Base-by-base conservation (phyloP, 352 stramenopile genomes). In the Phytophthora megakarya region DNA sequence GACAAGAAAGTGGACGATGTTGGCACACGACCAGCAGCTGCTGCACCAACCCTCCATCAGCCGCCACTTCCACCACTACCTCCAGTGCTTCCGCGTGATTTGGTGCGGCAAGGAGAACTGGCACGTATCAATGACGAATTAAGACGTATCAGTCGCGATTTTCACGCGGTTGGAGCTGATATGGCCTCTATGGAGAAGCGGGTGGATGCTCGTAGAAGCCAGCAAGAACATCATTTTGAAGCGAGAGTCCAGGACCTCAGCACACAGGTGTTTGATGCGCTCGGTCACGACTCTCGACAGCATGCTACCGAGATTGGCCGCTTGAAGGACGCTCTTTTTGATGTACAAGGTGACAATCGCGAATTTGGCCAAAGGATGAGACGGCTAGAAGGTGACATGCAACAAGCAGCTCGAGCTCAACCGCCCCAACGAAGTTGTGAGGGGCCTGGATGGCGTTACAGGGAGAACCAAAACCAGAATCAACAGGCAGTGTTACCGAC, bases 291-390 rank as follows among this genome's bases (percentile, higher is more conserved):
- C 51, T 79, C 78, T 11, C 51, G 49, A 18, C 61, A 67, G 42
- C 78, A 89, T 59, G 54, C 61, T 13, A 65, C 56, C 11, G 76
- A 84, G 42, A 87, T 85, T 48, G 67, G 53, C n/a, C 73, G 75
- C 9, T 40, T 84, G 23, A 81, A 80, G n/a, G 79, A 86, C 23
- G 66, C 73, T 5, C 22, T 77, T 3, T 86, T 83, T 56, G 75
- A 86, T 21, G 15, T 80, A 21, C 72, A 82, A 38, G 71, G 55
- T 3, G 64, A 76, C 8, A 25, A 83, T 6, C 65, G 65, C 3
- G 67, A 72, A 26, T 33, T 84, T 11, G 58, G 60, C 3, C 62
- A 80, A 40, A 51, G n/a, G 21, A 49, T 76, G 26, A 50, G 50
- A 16, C 58, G 57, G 44, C 23, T 81, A 12, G 63, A 79, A 72